These are phyloP conservation scores for Sugiyamaella floridensis DNA, from an alignment of 805 yeast species.

Conservation along the genomic window DNA sequence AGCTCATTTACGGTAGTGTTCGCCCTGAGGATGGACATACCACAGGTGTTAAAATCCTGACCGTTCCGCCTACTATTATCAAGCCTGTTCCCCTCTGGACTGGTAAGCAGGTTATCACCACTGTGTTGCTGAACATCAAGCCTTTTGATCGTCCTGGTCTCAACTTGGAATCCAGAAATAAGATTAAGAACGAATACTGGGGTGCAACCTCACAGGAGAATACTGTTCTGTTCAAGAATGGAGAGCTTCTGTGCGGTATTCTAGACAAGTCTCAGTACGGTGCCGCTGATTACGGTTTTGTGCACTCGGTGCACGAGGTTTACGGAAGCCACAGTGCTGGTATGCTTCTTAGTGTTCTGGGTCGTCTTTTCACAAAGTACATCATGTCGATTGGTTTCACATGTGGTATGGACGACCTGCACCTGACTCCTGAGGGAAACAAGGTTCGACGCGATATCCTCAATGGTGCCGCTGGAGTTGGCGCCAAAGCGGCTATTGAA, in stretches of 20 bases:
- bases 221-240: slow-evolving; percentile 76
- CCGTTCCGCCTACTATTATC: slow-evolving; percentile 82
- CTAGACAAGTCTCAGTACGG: slow-evolving; percentile 98
- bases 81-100: slow-evolving; percentile 95
- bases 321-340: slow-evolving; percentile 92
- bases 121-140: slow-evolving; percentile 81
- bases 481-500: slow-evolving; percentile 89
- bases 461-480: slow-evolving; percentile 68
- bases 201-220: slow-evolving; percentile 78
- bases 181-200: slow-evolving; percentile 94
- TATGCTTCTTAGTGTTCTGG: slow-evolving; percentile 81
- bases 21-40: slow-evolving; percentile 98
- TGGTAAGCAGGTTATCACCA: slow-evolving; percentile 92
- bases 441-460: slow-evolving; percentile 79
- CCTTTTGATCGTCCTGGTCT: slow-evolving; percentile 88
- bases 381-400: slow-evolving; percentile 90
- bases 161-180: slow-evolving; percentile 75
- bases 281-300: slow-evolving; percentile 93
- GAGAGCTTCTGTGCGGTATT: slow-evolving; percentile 86
- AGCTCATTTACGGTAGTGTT: slow-evolving; percentile 84
- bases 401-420: slow-evolving; percentile 99
- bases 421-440: slow-evolving; percentile 88
- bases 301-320: slow-evolving; percentile 92
- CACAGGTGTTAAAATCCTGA: slow-evolving; percentile 46
- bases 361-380: slow-evolving; percentile 90